Percentiles rank a stretch among this genome's conserved stretches.
Conservation (phyloP, 1,284 basidiomycete species). For the Boletus sp. region DNA sequence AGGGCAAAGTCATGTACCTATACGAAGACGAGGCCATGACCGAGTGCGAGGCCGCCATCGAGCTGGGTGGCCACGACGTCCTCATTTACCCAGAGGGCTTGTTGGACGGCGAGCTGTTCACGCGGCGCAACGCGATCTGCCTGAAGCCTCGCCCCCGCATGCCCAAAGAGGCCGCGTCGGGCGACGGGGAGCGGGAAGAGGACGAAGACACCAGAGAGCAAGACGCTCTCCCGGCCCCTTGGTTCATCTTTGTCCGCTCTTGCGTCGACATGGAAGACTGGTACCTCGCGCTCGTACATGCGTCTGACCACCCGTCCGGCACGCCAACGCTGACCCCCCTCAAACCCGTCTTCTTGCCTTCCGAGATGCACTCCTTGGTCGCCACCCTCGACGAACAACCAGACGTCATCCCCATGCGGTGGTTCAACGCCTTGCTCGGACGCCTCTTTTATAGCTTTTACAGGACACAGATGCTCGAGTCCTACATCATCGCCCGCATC, state of each 20-base stretch:
- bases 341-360: slow-evolving; percentile 67
- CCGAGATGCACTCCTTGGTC: slow-evolving; percentile 87
- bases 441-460: slow-evolving; percentile 93
- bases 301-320: slow-evolving; percentile 61
- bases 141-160: slow-evolving; percentile 65
- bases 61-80: slow-evolving; percentile 77
- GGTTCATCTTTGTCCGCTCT: slow-evolving; percentile 88
- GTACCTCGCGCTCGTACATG: slow-evolving; percentile 89
- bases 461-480: slow-evolving; percentile 79
- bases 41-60: slow-evolving; percentile 85
- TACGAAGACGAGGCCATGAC: slow-evolving; percentile 90
- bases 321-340: slow-evolving; percentile 60
- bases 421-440: slow-evolving; percentile 94
- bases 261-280: slow-evolving; percentile 94
- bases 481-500: slow-evolving; percentile 84
- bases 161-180: slow-evolving; percentile 56
- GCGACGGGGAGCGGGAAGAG: slow-evolving; percentile 46
- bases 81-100: slow-evolving; percentile 73
- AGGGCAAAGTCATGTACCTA: slow-evolving; percentile 86
- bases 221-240: slow-evolving; percentile 64
- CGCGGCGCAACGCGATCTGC: slow-evolving; percentile 86
- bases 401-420: slow-evolving; percentile 94
- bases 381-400: slow-evolving; percentile 88
- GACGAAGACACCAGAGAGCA: slow-evolving; percentile 55
- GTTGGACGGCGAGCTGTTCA: slow-evolving; percentile 84